phyloP scores from a whole-genome alignment of 2,329 filamentous ascomycete genomes.

The Aotearoamyces nothofagi region DNA sequence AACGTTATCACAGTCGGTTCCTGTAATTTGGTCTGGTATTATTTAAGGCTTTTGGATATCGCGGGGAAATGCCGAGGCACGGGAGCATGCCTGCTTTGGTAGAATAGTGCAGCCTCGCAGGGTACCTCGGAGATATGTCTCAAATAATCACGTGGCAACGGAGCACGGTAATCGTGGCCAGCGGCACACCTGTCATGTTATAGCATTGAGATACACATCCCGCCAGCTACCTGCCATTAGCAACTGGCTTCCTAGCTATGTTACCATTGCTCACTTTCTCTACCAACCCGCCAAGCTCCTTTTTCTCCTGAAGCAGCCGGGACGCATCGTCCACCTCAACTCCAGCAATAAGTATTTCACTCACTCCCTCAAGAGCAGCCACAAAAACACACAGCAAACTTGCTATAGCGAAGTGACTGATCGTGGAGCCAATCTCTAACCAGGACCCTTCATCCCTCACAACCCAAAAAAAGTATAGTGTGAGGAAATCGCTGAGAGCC shows the following conservation, averaged over 20 bases:
- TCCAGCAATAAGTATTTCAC: constrained; percentile 67
- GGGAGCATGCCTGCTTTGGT: too few species aligned
- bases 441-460: constrained; percentile 93
- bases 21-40: too few species aligned
- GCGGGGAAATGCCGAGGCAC: too few species aligned
- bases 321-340: constrained; percentile 43
- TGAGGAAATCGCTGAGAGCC: constrained; percentile 80
- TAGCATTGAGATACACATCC: background rate
- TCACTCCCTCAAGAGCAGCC: constrained; percentile 70
- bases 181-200: background rate
- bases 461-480: constrained; percentile 94
- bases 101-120: too few species aligned
- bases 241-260: constrained; percentile 4
- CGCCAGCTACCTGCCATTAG: constrained; percentile 4
- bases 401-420: constrained; percentile 89
- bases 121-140: too few species aligned
- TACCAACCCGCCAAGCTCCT: constrained; percentile 12
- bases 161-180: too few species aligned
- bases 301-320: constrained; percentile 13
- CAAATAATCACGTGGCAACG: too few species aligned
- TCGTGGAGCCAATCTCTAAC: constrained; percentile 94
- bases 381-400: constrained; percentile 85
- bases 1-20: too few species aligned
- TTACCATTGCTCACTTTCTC: too few species aligned
- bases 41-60: too few species aligned